These are phyloP conservation scores for Sugiyamaella japonica DNA, from an alignment of 1,139 yeast species.

Conservation along the genomic window DNA sequence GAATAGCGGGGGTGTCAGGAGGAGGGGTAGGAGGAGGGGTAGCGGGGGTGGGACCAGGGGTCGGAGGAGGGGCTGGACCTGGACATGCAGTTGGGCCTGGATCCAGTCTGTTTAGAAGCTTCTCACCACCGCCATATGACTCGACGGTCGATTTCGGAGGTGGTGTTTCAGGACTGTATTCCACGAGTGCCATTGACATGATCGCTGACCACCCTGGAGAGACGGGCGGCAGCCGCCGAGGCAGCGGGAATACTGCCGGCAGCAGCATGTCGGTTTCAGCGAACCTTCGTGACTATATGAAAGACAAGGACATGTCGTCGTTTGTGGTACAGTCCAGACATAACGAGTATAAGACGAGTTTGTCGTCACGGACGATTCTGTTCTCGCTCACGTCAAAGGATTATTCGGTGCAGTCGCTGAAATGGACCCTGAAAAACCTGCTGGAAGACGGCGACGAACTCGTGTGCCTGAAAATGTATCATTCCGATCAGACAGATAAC, in stretches of 20 bases:
- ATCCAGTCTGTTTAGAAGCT: neutral
- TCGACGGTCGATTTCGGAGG: constrained; percentile 1
- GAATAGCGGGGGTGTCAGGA: too few relatives aligned
- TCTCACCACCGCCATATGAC: constrained; percentile 10
- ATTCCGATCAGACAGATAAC: constrained; percentile 6
- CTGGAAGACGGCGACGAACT: constrained; percentile 36
- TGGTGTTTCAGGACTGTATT: constrained; percentile 4
- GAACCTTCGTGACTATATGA: constrained; percentile 13
- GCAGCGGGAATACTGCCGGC: neutral
- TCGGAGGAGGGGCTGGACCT: too few relatives aligned
- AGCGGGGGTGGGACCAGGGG: too few relatives aligned
- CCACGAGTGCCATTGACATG: neutral
- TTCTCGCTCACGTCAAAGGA: constrained; percentile 28
- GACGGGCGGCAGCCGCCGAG: neutral
- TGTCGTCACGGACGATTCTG: constrained; percentile 32
- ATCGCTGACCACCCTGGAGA: neutral
- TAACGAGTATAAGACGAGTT: constrained; percentile 23
- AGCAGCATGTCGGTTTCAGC: constrained; percentile 1
- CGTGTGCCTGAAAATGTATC: constrained; percentile 31
- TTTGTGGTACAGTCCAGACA: constrained; percentile 34
- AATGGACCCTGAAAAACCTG: constrained; percentile 31
- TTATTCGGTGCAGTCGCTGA: constrained; percentile 27
- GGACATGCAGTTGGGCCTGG: too few relatives aligned
- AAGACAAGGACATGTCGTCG: constrained; percentile 27
- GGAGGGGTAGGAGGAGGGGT: too few relatives aligned